Evolutionary conservation across 2,329 filamentous ascomycete species (phyloP).

Genomic region (Xylaria sp.): DNA sequence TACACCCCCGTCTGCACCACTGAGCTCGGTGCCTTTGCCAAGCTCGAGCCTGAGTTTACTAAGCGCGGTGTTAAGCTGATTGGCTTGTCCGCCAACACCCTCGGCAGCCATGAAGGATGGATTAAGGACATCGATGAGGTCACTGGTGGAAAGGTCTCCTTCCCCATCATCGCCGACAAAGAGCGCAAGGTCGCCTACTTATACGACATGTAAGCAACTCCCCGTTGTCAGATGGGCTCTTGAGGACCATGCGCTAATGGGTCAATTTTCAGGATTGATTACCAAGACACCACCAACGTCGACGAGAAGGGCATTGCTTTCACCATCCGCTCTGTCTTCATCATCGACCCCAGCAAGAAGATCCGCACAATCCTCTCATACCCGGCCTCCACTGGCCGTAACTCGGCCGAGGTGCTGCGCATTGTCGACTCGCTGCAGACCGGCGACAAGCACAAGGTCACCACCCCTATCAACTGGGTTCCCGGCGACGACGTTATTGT

Average conservation of each 20-base stretch:
- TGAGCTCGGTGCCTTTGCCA: constrained; percentile 92
- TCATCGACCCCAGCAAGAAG: constrained; percentile 94
- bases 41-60: constrained; percentile 86
- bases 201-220: constrained; percentile 76
- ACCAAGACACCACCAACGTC: constrained; percentile 83
- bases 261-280: constrained; percentile 69
- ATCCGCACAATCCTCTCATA: constrained; percentile 93
- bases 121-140: constrained; percentile 89
- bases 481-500: constrained; percentile 93
- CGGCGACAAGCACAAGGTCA: constrained; percentile 87
- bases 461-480: constrained; percentile 90
- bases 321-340: constrained; percentile 93
- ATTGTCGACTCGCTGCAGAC: constrained; percentile 83
- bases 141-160: constrained; percentile 73
- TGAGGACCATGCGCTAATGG: constrained; percentile 17
- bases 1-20: constrained; percentile 97
- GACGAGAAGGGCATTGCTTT: constrained; percentile 86
- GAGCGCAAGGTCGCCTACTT: constrained; percentile 77
- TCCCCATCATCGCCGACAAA: constrained; percentile 86
- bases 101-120: constrained; percentile 86
- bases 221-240: neutral
- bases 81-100: constrained; percentile 86
- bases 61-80: constrained; percentile 92
- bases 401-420: constrained; percentile 81
- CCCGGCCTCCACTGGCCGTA: constrained; percentile 88